Evolutionary conservation across 306 rosid species (phyloP), one percentile per base, ranked within the genome.

Genomic region (Vicia villosa): DNA sequence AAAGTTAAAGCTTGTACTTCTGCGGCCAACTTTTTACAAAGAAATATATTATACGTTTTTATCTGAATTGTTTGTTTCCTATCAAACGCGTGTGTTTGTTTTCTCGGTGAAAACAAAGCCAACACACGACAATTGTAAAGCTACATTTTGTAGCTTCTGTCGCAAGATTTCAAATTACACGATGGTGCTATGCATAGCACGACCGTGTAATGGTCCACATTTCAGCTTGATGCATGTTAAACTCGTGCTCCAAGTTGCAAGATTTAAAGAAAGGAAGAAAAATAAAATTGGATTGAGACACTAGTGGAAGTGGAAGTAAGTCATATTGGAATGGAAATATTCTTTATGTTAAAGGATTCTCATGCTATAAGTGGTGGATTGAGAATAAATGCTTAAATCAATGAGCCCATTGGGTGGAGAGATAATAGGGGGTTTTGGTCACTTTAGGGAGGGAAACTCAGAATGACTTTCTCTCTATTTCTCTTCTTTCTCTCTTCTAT

Each of bases 1-100:
- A 69, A 70, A 76, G 43, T 49, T 63, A 22, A 9, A 26, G 16
- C 22, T 28, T 45, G 41, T 60, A 63, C 28, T 54, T 67, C 16
- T 69, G 51, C 55, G 54, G 59, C 73, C 16, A 40, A 55, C 68
- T 65, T 20, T n/a, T 17, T 38, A 56, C 62, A 32, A 12, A 40
- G 5, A 4, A 81, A 52, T 73, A 72, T 45, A 28, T 51, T 52
- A 32, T 40, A 60, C 16, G 5, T 46, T 59, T 24, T 1, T 24
- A 1, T 24, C 4, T 24, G 2, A 1, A 24, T 24, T 1, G 28
- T 24, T 24, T 24, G 28, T 24, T 2, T 24, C 4, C 28, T 24
- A 19, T 45, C 4, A n/a, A 5, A 16, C 21, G 2, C 2, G 8
- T n/a, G n/a, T 22, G 24, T 22, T 22, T 22, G 24, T 22, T 22